phyloP scores from a whole-genome alignment of 768 basidiomycete species.

The Psilocybe subaeruginosa region DNA sequence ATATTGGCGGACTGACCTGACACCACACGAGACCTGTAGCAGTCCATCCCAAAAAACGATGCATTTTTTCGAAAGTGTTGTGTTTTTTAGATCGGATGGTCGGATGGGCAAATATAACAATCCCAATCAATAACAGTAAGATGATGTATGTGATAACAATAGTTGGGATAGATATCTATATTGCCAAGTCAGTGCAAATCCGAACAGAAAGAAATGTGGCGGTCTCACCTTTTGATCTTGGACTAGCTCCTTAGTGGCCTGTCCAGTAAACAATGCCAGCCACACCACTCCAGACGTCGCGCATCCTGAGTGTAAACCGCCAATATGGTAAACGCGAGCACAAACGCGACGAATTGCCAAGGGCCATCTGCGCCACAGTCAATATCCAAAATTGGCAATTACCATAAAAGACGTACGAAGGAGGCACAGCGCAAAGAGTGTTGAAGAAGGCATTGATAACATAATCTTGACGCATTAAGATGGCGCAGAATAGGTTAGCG shows the following conservation, averaged over 20 bases:
- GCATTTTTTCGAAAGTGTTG: slow-evolving; percentile 55
- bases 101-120: slow-evolving; percentile 57
- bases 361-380: slow-evolving; percentile 46
- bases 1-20: slow-evolving; percentile 37
- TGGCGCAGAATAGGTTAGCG: slow-evolving; percentile 50
- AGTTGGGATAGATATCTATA: slow-evolving; percentile 47
- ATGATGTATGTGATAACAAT: slow-evolving; percentile 55
- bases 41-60: slow-evolving; percentile 62
- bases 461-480: slow-evolving; percentile 57
- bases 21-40: slow-evolving; percentile 55
- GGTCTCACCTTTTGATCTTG: slow-evolving; percentile 34
- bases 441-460: slow-evolving; percentile 63
- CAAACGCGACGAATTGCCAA: slow-evolving; percentile 53
- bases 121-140: slow-evolving; percentile 46
- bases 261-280: slow-evolving; percentile 51
- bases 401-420: slow-evolving; percentile 37
- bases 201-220: slow-evolving; percentile 2
- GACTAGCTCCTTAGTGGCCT: slow-evolving; percentile 53
- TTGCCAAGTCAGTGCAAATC: not conserved
- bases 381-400: slow-evolving; percentile 1
- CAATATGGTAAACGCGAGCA: slow-evolving; percentile 62
- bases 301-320: slow-evolving; percentile 63
- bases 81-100: slow-evolving; percentile 47
- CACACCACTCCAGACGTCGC: slow-evolving; percentile 57
- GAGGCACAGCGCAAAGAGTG: slow-evolving; percentile 50